These are phyloP conservation scores for Mortierella sp. DNA, from an alignment of 371 early-diverging fungal species.

Conservation along the genomic window DNA sequence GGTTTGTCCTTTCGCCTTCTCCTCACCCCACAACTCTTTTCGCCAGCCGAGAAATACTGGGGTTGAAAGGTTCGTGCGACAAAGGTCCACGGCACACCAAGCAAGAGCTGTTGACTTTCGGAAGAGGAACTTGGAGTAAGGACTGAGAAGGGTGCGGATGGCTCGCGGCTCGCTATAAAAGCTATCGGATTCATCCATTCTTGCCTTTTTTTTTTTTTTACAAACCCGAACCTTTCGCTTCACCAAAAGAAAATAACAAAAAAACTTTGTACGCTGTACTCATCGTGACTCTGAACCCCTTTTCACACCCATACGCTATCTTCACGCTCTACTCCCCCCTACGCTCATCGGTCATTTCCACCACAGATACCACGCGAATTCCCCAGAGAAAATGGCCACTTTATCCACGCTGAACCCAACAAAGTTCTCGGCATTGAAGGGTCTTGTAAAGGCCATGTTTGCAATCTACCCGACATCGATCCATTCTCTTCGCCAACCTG, in stretches of 20 bases:
- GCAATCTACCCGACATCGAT: constrained; percentile 1
- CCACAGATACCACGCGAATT: not conserved
- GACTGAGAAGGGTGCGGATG: too few species aligned
- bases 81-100: not conserved
- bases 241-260: not conserved
- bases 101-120: not conserved
- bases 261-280: not conserved
- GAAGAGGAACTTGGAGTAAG: not conserved
- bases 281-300: not conserved
- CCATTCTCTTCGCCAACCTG: constrained; percentile 10
- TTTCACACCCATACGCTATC: not conserved
- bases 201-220: not conserved
- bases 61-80: not conserved
- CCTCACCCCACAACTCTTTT: constrained; percentile 4
- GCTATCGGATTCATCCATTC: not conserved
- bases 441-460: constrained; percentile 7
- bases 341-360: not conserved
- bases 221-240: constrained; percentile 7
- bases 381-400: constrained; percentile 1
- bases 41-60: constrained; percentile 5
- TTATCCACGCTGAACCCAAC: constrained; percentile 13
- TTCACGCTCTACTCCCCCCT: not conserved
- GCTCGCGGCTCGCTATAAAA: not conserved
- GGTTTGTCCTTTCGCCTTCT: not conserved
- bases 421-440: not conserved